A percentile compares a stretch with the other conserved stretches of the same genome.
phyloP scores from a whole-genome alignment of 1,139 yeast species.

The Zygoascus sp. region DNA sequence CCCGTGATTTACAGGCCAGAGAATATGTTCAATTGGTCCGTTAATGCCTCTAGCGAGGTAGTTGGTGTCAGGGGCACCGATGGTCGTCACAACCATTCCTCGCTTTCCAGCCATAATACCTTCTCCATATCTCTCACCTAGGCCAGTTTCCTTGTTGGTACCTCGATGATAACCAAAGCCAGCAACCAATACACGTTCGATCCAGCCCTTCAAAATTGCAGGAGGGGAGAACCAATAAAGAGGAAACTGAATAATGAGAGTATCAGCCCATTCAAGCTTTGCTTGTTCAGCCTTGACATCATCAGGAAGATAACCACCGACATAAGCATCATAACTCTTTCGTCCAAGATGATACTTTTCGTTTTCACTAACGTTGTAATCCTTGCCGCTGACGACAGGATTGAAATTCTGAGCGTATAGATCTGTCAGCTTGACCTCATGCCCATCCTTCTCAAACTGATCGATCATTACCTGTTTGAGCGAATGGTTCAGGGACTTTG shows the following conservation, averaged over 20 bases:
- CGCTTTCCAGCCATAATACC: slow-evolving; percentile 7
- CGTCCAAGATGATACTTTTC: not conserved
- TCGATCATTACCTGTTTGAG: not conserved
- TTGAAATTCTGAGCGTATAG: slow-evolving; percentile 9
- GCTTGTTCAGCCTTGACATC: slow-evolving; percentile 11
- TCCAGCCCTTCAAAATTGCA: slow-evolving; percentile 12
- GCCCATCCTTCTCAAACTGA: slow-evolving; percentile 7
- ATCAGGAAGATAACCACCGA: not conserved
- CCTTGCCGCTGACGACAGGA: slow-evolving; percentile 5
- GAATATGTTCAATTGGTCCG: slow-evolving; percentile 7
- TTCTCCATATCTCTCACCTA: slow-evolving; percentile 9
- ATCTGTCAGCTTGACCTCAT: slow-evolving; percentile 11
- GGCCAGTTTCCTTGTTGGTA: not conserved
- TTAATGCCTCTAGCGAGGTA: slow-evolving; percentile 4
- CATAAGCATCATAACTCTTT: not conserved
- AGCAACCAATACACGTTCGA: slow-evolving; percentile 6
- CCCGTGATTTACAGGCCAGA: slow-evolving; percentile 1
- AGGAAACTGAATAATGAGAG: slow-evolving; percentile 9
- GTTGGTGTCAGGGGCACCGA: slow-evolving; percentile 2
- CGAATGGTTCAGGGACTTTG: slow-evolving; percentile 5
- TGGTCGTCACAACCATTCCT: slow-evolving; percentile 7
- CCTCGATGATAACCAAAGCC: slow-evolving; percentile 10
- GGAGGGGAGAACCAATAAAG: slow-evolving; percentile 11
- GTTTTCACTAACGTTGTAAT: not conserved
- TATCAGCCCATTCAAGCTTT: slow-evolving; percentile 11